Evolutionary conservation across 176 grass and related monocot species (phyloP).

Genomic region (Zea mays): DNA sequence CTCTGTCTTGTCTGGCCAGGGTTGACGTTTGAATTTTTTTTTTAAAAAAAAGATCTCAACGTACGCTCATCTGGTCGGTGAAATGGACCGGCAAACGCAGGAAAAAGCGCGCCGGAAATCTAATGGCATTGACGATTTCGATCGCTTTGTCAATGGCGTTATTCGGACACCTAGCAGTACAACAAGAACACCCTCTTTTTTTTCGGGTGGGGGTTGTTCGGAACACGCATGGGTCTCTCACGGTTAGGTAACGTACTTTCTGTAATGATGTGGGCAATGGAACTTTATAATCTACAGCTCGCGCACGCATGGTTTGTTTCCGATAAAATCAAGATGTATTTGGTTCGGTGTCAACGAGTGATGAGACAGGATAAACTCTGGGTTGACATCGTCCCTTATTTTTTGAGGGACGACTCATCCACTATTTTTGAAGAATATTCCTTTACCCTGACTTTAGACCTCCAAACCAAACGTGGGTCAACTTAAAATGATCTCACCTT

Average conservation of each 20-base stretch:
- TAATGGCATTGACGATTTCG: neutral
- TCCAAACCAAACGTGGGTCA: too few species aligned
- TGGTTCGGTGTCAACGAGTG: too few species aligned
- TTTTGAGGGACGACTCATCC: too few species aligned
- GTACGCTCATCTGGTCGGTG: neutral
- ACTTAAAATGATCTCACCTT: too few species aligned
- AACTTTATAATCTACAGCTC: neutral
- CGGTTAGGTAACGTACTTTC: neutral
- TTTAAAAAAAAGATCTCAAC: neutral
- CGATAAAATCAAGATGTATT: too few species aligned
- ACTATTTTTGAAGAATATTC: too few species aligned
- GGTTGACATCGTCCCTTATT: too few species aligned
- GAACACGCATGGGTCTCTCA: slow-evolving; percentile 1
- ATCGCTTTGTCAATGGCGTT: slow-evolving; percentile 17
- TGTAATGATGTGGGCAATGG: neutral
- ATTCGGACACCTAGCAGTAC: neutral
- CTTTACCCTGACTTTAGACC: too few species aligned
- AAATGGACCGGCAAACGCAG: neutral
- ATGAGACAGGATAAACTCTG: too few species aligned
- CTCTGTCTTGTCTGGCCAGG: neutral
- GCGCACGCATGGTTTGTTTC: neutral
- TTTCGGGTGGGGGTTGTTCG: neutral
- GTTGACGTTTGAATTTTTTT: slow-evolving; percentile 41
- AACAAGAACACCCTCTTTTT: neutral
- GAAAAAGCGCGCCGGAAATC: slow-evolving; percentile 16